A percentile compares a stretch with the other conserved stretches of the same genome.
Conservation (phyloP, 2,329 filamentous ascomycete species). For the Aspergillus fructus region DNA sequence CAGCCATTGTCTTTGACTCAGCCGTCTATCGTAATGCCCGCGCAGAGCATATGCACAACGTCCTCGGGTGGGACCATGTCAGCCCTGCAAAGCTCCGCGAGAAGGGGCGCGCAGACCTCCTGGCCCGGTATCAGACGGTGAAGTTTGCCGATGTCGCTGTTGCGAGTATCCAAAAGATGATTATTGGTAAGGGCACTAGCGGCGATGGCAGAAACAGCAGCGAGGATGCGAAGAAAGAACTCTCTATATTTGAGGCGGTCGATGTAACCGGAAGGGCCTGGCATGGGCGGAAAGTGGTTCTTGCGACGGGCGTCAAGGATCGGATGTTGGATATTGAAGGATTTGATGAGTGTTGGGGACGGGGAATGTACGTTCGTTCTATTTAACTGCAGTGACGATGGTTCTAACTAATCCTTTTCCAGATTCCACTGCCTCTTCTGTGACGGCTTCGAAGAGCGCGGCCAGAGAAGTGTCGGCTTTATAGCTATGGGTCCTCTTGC, state of each 20-base stretch:
- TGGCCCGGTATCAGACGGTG: constrained; percentile 5
- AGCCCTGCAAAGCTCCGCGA: constrained; percentile 1
- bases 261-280: constrained; percentile 48
- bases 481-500: constrained; percentile 38
- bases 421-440: constrained; percentile 17
- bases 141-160: background rate
- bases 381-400: too few species aligned
- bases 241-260: constrained; percentile 33
- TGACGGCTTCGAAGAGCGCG: constrained; percentile 14
- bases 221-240: too few species aligned
- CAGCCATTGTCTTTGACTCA: constrained; percentile 55
- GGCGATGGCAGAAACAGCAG: too few species aligned
- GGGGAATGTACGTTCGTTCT: constrained; percentile 42
- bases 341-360: constrained; percentile 57
- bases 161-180: constrained; percentile 21
- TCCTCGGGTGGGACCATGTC: constrained; percentile 46
- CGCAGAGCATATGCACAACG: constrained; percentile 58
- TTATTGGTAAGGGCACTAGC: background rate
- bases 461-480: constrained; percentile 4
- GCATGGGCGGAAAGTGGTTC: constrained; percentile 53
- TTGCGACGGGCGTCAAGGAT: constrained; percentile 57
- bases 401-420: background rate
- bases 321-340: constrained; percentile 53
- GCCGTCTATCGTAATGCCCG: constrained; percentile 53
- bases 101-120: background rate